A percentile compares a stretch with the other conserved stretches of the same genome.
These are phyloP conservation scores for Oryza nivara DNA, from an alignment of 176 grass and related monocot species.

Conservation along the genomic window DNA sequence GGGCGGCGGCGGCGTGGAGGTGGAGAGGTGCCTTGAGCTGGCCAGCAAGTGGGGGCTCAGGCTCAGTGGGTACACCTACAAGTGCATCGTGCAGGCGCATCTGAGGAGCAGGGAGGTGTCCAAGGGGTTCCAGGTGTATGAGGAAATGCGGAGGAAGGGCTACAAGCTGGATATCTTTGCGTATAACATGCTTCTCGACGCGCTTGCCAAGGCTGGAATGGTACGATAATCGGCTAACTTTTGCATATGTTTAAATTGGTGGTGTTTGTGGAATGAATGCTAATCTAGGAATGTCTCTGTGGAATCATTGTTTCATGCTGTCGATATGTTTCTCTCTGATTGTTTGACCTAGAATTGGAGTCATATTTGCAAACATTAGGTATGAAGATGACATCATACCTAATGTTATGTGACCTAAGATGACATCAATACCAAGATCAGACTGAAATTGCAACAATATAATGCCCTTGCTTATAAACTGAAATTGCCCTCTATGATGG, in stretches of 20 bases:
- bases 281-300: not conserved
- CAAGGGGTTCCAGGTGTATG: constrained; percentile 66
- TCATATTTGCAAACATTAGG: not conserved
- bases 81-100: constrained; percentile 86
- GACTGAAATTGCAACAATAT: not conserved
- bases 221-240: constrained; percentile 39
- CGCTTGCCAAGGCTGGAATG: constrained; percentile 83
- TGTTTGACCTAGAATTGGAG: not conserved
- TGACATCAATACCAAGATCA: constrained; percentile 11
- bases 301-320: not conserved
- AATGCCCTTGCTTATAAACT: constrained; percentile 4
- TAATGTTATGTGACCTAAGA: not conserved
- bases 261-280: not conserved
- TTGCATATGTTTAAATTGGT: not conserved
- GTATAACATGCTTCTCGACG: constrained; percentile 93
- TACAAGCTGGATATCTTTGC: constrained; percentile 93
- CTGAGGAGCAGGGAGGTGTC: constrained; percentile 71
- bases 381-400: not conserved
- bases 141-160: constrained; percentile 83
- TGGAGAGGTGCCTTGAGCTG: constrained; percentile 69
- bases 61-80: constrained; percentile 85
- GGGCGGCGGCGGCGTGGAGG: constrained; percentile 51
- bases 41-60: constrained; percentile 69
- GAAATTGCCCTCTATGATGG: not conserved
- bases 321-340: constrained; percentile 17